phyloP scores from a whole-genome alignment of 352 stramenopile species.

The Pythium volutum region DNA sequence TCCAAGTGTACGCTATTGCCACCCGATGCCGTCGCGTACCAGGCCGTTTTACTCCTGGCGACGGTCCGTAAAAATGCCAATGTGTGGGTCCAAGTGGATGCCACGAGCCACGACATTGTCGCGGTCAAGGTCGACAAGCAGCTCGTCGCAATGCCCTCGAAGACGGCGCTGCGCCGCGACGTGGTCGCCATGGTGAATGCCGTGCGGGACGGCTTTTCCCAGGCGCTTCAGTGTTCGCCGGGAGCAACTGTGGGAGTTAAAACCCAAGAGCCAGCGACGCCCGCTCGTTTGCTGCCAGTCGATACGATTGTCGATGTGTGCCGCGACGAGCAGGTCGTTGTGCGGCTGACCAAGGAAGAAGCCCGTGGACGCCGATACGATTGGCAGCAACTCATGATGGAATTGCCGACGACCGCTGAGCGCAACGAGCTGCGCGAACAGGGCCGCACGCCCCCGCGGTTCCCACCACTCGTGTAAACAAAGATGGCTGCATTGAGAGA shows the following conservation, averaged over 20 bases:
- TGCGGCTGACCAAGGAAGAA: constrained; percentile 38
- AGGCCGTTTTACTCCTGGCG: constrained; percentile 39
- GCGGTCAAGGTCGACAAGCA: constrained; percentile 62
- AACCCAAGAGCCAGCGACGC: no score
- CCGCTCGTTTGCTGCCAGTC: constrained; percentile 31
- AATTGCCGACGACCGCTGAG: constrained; percentile 13
- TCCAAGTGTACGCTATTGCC: constrained; percentile 77
- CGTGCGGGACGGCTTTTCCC: constrained; percentile 51
- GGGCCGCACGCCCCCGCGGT: constrained; percentile 11
- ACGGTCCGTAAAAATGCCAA: constrained; percentile 33
- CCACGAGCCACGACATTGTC: constrained; percentile 43
- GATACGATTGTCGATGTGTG: constrained; percentile 22
- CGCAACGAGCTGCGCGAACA: constrained; percentile 4
- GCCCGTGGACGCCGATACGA: constrained; percentile 29
- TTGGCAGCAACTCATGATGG: constrained; percentile 53
- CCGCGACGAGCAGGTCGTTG: constrained; percentile 45
- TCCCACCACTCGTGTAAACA: constrained; percentile 11
- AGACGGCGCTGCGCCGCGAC: constrained; percentile 41
- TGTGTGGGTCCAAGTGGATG: constrained; percentile 68
- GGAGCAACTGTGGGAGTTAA: constrained; percentile 19
- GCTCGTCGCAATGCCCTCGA: constrained; percentile 41
- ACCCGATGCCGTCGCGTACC: constrained; percentile 51
- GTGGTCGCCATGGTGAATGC: constrained; percentile 44
- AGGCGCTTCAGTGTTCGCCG: constrained; percentile 34
- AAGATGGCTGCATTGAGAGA: no score